Evolutionary conservation across 805 yeast species (phyloP).

Genomic region (Pichia phayaonensis): DNA sequence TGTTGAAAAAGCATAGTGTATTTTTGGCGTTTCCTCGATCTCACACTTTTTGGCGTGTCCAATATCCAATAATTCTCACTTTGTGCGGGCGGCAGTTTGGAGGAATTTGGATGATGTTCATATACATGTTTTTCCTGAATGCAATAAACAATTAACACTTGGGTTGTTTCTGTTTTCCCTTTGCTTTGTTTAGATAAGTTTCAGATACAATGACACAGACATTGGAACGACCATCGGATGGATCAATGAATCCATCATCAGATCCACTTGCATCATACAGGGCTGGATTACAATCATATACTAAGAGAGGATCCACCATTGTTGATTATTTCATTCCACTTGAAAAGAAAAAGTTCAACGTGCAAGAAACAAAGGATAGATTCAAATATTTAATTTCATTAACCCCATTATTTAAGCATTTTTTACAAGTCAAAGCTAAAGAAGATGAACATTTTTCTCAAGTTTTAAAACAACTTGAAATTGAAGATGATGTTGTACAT

Average conservation of each 20-base stretch:
- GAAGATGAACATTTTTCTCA: slow-evolving; percentile 50
- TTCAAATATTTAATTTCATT: slow-evolving; percentile 60
- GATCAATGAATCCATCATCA: neutral
- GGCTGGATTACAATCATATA: neutral
- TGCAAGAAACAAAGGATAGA: slow-evolving; percentile 54
- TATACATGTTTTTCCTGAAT: too few species aligned
- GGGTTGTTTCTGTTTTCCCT: too few species aligned
- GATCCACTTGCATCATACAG: neutral
- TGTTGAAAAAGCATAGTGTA: neutral
- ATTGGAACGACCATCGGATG: neutral
- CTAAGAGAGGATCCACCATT: neutral
- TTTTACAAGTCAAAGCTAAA: slow-evolving; percentile 55
- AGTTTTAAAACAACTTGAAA: slow-evolving; percentile 38
- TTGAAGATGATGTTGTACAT: slow-evolving; percentile 8
- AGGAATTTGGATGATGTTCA: too few species aligned
- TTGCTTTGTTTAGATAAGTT: too few species aligned
- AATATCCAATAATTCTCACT: too few species aligned
- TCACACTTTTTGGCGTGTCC: too few species aligned
- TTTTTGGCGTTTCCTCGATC: neutral
- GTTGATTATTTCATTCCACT: slow-evolving; percentile 26
- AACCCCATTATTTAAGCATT: slow-evolving; percentile 61
- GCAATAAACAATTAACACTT: too few species aligned
- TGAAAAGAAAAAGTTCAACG: slow-evolving; percentile 35
- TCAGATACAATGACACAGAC: neutral
- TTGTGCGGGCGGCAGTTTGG: too few species aligned